phyloP scores from a whole-genome alignment of 1,139 yeast species.

The Pichia sp. region DNA sequence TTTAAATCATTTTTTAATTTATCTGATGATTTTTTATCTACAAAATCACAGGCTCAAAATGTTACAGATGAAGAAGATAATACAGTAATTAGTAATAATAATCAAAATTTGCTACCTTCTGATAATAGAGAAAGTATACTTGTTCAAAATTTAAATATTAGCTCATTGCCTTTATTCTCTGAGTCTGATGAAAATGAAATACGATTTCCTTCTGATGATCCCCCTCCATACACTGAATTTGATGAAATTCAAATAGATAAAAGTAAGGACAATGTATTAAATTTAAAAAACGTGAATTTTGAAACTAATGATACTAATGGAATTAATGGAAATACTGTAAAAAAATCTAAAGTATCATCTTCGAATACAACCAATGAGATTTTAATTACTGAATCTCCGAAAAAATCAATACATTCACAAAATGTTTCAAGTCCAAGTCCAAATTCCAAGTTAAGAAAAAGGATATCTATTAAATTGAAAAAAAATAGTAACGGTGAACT shows the following conservation, averaged over 20 bases:
- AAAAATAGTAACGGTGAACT: slow-evolving; percentile 7
- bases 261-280: too few relatives aligned
- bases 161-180: background rate
- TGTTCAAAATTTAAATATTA: background rate
- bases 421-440: background rate
- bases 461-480: slow-evolving; percentile 5
- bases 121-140: background rate
- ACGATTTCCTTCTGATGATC: slow-evolving; percentile 1
- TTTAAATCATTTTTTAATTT: slow-evolving; percentile 10
- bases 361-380: too few relatives aligned
- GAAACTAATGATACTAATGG: too few relatives aligned
- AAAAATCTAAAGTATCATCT: too few relatives aligned
- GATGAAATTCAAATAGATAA: background rate
- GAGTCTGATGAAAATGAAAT: background rate
- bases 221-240: slow-evolving; percentile 11
- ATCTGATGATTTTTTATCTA: background rate
- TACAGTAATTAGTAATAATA: background rate
- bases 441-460: background rate
- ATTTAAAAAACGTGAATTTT: too few relatives aligned
- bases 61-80: background rate
- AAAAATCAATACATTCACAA: background rate
- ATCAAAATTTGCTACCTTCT: background rate
- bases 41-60: background rate
- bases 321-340: too few relatives aligned
- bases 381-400: too few relatives aligned